Evolutionary conservation across 768 basidiomycete species (phyloP).

Genomic region (Agaricus blazei): DNA sequence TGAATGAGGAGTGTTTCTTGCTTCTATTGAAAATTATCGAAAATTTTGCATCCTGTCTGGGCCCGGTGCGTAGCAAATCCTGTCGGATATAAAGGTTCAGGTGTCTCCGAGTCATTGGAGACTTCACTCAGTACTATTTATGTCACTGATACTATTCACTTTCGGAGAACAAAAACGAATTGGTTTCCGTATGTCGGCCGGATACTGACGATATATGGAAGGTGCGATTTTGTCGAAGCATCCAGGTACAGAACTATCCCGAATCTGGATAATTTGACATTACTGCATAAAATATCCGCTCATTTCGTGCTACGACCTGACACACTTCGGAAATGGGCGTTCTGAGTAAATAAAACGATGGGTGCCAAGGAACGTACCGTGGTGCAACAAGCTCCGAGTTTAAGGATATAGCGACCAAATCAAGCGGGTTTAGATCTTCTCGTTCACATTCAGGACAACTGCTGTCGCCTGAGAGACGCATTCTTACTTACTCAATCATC

Average conservation of each 20-base stretch:
- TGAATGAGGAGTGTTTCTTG: no score
- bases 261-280: not conserved
- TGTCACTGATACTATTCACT: not conserved
- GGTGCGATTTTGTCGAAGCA: slow-evolving; percentile 11
- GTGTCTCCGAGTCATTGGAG: not conserved
- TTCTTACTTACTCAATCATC: not conserved
- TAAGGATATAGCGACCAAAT: not conserved
- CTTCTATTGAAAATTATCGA: no score
- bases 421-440: not conserved
- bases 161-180: not conserved
- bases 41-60: no score
- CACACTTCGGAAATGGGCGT: slow-evolving; percentile 2
- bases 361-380: not conserved
- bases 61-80: no score
- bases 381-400: not conserved
- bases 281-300: slow-evolving; percentile 2
- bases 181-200: not conserved
- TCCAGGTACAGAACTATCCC: not conserved
- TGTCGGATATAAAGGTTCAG: no score
- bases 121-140: not conserved
- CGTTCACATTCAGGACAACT: not conserved
- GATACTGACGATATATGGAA: slow-evolving; percentile 1
- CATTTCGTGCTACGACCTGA: slow-evolving; percentile 7
- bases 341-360: not conserved
- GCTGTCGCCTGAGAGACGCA: not conserved